Base-by-base conservation (phyloP, 331 rosid species). In the Stylosanthes scabra region DNA sequence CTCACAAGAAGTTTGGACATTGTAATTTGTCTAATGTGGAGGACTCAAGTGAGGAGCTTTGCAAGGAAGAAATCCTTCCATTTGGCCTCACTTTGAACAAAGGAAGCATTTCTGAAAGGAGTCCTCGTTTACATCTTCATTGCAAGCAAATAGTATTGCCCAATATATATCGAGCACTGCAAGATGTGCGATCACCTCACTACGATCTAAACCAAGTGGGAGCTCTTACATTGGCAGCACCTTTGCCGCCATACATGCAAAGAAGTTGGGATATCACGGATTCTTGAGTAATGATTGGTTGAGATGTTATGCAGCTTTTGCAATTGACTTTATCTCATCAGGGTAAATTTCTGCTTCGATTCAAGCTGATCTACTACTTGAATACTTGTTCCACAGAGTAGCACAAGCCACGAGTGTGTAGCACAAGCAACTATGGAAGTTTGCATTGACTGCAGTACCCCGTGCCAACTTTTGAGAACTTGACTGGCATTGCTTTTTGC, bases 91-190 rank as follows among this genome's bases (percentile, higher is more conserved):
- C 88, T 74, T 29, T 88, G 85, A 85, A 80, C 60, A 81, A 73
- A 47, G 99, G 97, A 46, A 89, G 95, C 63, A 78, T 91, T 27
- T 74, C 81, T 2, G 95, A 86, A 71, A 84, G 76, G 72, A 86
- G 73, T 20, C 90, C 90, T 59, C 90, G 86, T 68, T 66, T 91
- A 62, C 99, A 94, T 85, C 96, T 91, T 78, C 97, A 94, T 72
- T 91, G 96, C 82, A 89, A 87, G 85, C 86, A 89, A 80, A 70
- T 91, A 86, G 77, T 79, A 6, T 81, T 94, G 86, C 99, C 99
- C 50, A 63, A 89, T 67, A 79, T 91, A 54, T 85, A 88, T 77
- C 77, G 39, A 25, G 93, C 91, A 44, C 66, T 91, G 80, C 81
- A 85, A 78, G 73, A 87, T 62, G 68, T 81, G 80, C 78, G 81